Base-by-base conservation (phyloP, 2,329 filamentous ascomycete species). In the Tricladium varicosporioides region DNA sequence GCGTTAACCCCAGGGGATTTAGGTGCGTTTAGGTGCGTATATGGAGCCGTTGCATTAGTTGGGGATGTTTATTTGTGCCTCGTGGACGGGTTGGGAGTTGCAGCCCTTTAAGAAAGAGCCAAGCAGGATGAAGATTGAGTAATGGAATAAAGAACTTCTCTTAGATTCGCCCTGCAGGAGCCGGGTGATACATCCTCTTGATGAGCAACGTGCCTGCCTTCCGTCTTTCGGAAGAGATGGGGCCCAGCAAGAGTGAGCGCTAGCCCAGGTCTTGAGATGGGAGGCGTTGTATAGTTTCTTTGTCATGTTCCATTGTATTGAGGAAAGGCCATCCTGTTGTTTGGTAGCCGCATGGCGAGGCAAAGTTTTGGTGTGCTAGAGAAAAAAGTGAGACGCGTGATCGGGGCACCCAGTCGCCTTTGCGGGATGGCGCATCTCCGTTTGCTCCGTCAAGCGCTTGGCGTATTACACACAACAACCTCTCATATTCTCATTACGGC, bases 401-500 rank as follows among this genome's bases (percentile, higher is more conserved):
- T n/a, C 32, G 32, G 8, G 16, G 1, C 5, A 22, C 11, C n/a
- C n/a, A n/a, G n/a, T n/a, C n/a, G n/a, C n/a, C n/a, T 27, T 3
- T 7, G 22, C 7, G 22, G 7, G 22, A 7, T 7, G 22, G 22
- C 22, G 22, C 22, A 27, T 27, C 22, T 27, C 22, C 22, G 22
- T 27, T 27, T 27, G 22, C 22, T 27, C 22, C 22, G 22, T 27
- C 22, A 40, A 11, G 36, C 36, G 36, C 36, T 40, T 40, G 36
- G 36, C 36, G 11, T 2, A 10, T 40, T n/a, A n/a, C 36, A 40
- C 5, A 40, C 36, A 4, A 40, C 36, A 40, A 40, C 36, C 36
- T 40, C 36, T 40, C 36, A n/a, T 13, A 40, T n/a, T 31, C 18
- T 48, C 19, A 56, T 56, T 56, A 56, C 54, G 54, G 54, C 54